Conservation (phyloP, 2,329 filamentous ascomycete species). For the Penicillium palitans region DNA sequence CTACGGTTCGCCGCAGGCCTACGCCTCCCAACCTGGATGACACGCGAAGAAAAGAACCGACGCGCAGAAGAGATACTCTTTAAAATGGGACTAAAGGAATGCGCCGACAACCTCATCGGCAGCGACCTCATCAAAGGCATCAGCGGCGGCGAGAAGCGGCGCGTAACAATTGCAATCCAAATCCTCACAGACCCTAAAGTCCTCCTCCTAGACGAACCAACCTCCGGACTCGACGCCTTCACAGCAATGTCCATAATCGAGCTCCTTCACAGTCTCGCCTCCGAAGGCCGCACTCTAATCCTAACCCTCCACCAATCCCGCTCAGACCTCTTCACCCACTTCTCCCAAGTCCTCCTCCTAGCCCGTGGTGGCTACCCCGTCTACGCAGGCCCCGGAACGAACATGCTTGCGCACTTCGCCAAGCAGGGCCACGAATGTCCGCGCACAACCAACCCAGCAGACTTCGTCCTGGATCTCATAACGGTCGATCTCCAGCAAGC, state of each 20-base stretch:
- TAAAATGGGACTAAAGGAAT: conserved; percentile 77
- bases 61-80: conserved; percentile 70
- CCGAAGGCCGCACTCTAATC: conserved; percentile 71
- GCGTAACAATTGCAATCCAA: conserved; percentile 76
- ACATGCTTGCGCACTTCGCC: conserved; percentile 67
- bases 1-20: conserved; percentile 70
- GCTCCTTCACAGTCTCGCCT: conserved; percentile 67
- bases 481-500: conserved; percentile 72
- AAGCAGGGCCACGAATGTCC: conserved; percentile 64
- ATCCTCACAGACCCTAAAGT: conserved; percentile 73
- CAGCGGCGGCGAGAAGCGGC: conserved; percentile 74
- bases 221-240: conserved; percentile 74
- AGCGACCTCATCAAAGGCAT: conserved; percentile 74
- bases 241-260: conserved; percentile 76
- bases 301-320: conserved; percentile 78
- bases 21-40: conserved; percentile 70
- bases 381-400: conserved; percentile 62
- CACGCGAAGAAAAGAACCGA: conserved; percentile 63
- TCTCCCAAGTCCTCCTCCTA: conserved; percentile 70
- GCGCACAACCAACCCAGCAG: conserved; percentile 70
- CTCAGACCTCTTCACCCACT: conserved; percentile 69
- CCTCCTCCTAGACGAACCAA: conserved; percentile 73
- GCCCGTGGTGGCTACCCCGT: conserved; percentile 68
- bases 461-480: conserved; percentile 75
- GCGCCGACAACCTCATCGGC: conserved; percentile 72